Base-by-base conservation (phyloP, 306 rosid genomes). In the Acacia confusa region DNA sequence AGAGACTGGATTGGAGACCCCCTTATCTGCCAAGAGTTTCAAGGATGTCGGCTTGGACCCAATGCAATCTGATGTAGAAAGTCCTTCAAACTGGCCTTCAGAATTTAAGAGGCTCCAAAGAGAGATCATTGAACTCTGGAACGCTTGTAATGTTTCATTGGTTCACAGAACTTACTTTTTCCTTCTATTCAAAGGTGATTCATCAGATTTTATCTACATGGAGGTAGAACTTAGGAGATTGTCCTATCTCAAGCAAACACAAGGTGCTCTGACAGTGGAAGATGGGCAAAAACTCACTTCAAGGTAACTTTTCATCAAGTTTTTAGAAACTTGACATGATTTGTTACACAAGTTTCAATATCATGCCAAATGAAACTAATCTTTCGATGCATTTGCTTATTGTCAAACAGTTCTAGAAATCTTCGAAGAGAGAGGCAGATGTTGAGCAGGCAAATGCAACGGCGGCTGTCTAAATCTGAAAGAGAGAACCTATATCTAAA, bases 151-250 rank as follows among this genome's bases (percentile, higher is more conserved):
- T 60, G 89, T 91, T 81, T 90, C 99, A 44, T 87, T 95, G 89
- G 92, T 95, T 82, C 97, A 95, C 85, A 91, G 99, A 75, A 95
- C 99, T 75, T 95, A 91, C 85, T 95, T 95, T 90, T 93, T 90
- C 86, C 94, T 92, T 76, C 88, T 92, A 72, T 89, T 95, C 85
- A 83, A 84, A 80, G 97, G 99, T 55, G 99, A 95, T 69, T 87
- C 86, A 36, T 66, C 92, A 70, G 99, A 95, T 81, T 90, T 94
- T 52, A 88, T 92, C 75, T 95, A 95, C 79, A 83, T 91, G 92
- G 97, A 95, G 87, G 99, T 95, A 52, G 99, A 95, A 84, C 81
- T 84, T 55, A 89, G 99, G 86, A 89, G 99, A 70, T 72, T 92
- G 32, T 88, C 93, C 78, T 95, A 88, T 86, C 89, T 95, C 72